Percentiles rank a stretch among this genome's conserved stretches.
Conservation (phyloP, 1,139 yeast genomes). For the Debaryomyces udenii region DNA sequence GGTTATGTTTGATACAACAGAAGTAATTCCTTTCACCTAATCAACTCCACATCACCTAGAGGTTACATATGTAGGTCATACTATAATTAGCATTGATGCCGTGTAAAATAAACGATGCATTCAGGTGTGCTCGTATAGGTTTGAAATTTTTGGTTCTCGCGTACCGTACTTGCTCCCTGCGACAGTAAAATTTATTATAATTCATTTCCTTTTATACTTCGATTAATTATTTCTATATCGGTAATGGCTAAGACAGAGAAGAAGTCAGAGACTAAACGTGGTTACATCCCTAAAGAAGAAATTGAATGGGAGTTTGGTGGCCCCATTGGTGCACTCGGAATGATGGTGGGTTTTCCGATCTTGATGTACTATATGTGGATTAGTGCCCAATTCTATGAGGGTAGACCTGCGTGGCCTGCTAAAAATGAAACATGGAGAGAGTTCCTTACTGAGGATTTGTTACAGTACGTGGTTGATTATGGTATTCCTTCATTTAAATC, state of each 20-base stretch:
- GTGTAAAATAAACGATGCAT: too few relatives aligned
- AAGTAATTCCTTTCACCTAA: too few relatives aligned
- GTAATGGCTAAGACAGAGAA: background rate
- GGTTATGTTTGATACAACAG: too few relatives aligned
- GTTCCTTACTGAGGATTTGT: constrained; percentile 50
- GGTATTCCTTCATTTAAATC: constrained; percentile 73
- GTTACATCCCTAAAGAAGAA: constrained; percentile 40
- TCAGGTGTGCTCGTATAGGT: too few relatives aligned
- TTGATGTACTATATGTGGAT: constrained; percentile 98
- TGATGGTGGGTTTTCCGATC: constrained; percentile 90
- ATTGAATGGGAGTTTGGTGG: constrained; percentile 93
- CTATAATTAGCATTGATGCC: too few relatives aligned
- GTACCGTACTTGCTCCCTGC: too few relatives aligned
- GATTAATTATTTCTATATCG: too few relatives aligned
- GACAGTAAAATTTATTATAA: too few relatives aligned
- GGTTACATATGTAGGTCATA: too few relatives aligned
- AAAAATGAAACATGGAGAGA: constrained; percentile 59
- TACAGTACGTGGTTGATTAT: constrained; percentile 48
- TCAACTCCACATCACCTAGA: too few relatives aligned
- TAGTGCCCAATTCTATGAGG: constrained; percentile 77
- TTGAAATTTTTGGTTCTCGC: too few relatives aligned
- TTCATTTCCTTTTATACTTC: too few relatives aligned
- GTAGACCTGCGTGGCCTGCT: constrained; percentile 70
- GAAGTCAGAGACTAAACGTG: constrained; percentile 15
- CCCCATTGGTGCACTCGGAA: constrained; percentile 85